These are phyloP conservation scores for Neurospora sp. DNA, from an alignment of 2,329 filamentous ascomycete species.

Conservation along the genomic window DNA sequence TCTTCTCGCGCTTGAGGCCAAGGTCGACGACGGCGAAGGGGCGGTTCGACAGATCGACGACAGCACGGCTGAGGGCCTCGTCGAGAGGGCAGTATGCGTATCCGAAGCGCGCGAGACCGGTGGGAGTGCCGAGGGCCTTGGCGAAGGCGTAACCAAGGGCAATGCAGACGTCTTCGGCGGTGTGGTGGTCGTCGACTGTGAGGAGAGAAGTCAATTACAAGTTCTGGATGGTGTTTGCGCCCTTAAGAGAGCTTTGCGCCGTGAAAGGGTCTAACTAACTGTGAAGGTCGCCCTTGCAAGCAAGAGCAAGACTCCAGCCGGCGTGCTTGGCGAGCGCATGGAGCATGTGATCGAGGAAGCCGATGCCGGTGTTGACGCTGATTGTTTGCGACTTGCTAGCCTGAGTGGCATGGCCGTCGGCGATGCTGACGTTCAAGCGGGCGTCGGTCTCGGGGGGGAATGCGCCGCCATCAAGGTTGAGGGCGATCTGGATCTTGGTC, in stretches of 20 bases:
- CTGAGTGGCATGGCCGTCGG: slow-evolving; percentile 70
- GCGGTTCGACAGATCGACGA: slow-evolving; percentile 89
- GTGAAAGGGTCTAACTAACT: slow-evolving; percentile 45
- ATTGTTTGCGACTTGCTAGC: slow-evolving; percentile 77
- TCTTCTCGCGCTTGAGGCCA: slow-evolving; percentile 80
- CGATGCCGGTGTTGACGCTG: slow-evolving; percentile 83
- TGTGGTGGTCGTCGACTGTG: slow-evolving; percentile 95
- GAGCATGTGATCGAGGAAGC: slow-evolving; percentile 97
- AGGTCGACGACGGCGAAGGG: slow-evolving; percentile 78
- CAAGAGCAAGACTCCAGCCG: slow-evolving; percentile 80
- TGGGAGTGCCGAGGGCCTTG: slow-evolving; percentile 62
- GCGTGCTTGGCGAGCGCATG: slow-evolving; percentile 94
- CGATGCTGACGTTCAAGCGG: slow-evolving; percentile 38
- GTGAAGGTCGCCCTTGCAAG: slow-evolving; percentile 81
- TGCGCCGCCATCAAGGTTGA: slow-evolving; percentile 85
- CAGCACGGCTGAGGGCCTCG: slow-evolving; percentile 85
- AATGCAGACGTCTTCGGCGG: slow-evolving; percentile 89
- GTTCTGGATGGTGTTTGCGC: neutral
- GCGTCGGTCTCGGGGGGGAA: slow-evolving; percentile 57
- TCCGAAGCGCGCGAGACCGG: slow-evolving; percentile 82
- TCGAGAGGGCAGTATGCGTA: slow-evolving; percentile 89
- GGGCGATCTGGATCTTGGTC: slow-evolving; percentile 86
- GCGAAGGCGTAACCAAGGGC: slow-evolving; percentile 82
- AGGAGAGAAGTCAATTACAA: neutral
- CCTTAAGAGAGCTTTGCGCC: neutral